Evolutionary conservation across 148 eudicot species (phyloP), one percentile per base, ranked within the genome.

Genomic region (Amaranthus cruentus): DNA sequence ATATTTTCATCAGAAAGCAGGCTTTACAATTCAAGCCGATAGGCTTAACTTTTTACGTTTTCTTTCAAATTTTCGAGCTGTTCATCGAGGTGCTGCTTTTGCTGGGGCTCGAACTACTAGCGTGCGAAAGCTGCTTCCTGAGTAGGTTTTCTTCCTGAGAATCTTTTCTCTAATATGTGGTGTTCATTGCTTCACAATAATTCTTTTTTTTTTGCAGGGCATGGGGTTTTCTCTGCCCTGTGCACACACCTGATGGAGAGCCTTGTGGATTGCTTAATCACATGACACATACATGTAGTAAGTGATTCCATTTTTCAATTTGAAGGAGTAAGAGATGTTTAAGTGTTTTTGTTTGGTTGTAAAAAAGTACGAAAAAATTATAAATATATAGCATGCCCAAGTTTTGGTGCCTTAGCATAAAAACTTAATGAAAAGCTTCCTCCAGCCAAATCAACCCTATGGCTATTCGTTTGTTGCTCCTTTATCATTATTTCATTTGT

Each of bases 181-280:
- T 3, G 5, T 68, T 62, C 6, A n/a, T 48, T 14, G 47, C 66
- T 38, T 56, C 15, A 13, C 50, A 57, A 50, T 48, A 9, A 4
- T 28, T 28, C 38, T 28, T 28, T 28, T 28, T 28, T 46, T 44
- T 71, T 21, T 82, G 74, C 93, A 95, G 99, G 74, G 70, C 96
- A 47, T 95, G 99, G 97, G 99, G 99, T 43, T 95, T 95, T 78
- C 86, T 95, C 66, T 95, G 99, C 73, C 99, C 99, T 76, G 97
- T 95, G 72, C 99, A 95, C 89, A 95, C 99, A 5, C 99, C 99
- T 81, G 99, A 95, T 78, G 99, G 99, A 71, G 93, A 84, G 77
- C 99, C 97, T 8, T 95, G 99, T 85, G 99, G 99, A 54, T 81
- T 95, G 81, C 88, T 95, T 28, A 95, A 95, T 76, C 99, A 95